These are phyloP conservation scores for Venturia pyrina DNA, from an alignment of 2,329 filamentous ascomycete species.

Conservation along the genomic window DNA sequence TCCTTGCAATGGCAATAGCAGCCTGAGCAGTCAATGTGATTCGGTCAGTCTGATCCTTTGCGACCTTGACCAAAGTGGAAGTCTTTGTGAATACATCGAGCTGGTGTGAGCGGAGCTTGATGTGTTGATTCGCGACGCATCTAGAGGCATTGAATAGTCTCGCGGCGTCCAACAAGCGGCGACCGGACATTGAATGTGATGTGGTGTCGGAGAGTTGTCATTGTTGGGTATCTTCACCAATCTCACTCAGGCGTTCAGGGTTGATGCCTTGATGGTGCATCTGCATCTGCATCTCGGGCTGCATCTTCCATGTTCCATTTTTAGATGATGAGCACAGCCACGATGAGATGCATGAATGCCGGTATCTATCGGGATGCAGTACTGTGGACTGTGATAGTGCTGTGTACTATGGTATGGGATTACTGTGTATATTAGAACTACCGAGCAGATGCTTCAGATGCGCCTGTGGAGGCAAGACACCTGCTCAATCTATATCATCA, in stretches of 20 bases:
- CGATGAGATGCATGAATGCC: not conserved
- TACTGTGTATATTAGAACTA: too few relatives aligned
- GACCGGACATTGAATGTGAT: slow-evolving; percentile 35
- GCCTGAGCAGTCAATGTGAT: slow-evolving; percentile 52
- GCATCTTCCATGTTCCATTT: not conserved
- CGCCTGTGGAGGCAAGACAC: too few relatives aligned
- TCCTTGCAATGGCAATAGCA: slow-evolving; percentile 47
- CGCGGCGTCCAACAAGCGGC: slow-evolving; percentile 41
- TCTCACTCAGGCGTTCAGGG: too few relatives aligned
- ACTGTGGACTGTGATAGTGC: too few relatives aligned
- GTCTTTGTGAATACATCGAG: slow-evolving; percentile 54
- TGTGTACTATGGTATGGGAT: too few relatives aligned
- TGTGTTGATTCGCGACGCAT: slow-evolving; percentile 42
- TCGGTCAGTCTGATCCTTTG: slow-evolving; percentile 51
- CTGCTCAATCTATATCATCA: too few relatives aligned
- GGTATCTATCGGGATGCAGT: too few relatives aligned
- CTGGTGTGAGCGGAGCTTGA: slow-evolving; percentile 49
- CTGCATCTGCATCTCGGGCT: too few relatives aligned
- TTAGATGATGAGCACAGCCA: not conserved
- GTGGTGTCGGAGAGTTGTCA: not conserved
- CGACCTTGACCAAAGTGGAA: slow-evolving; percentile 52
- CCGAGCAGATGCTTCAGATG: too few relatives aligned
- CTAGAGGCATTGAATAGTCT: slow-evolving; percentile 39
- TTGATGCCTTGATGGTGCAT: too few relatives aligned
- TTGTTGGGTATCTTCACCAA: not conserved